A percentile compares a stretch with the other conserved stretches of the same genome.
Evolutionary conservation across 1,284 basidiomycete species (phyloP).

Genomic region (Psilocybe mexicana): DNA sequence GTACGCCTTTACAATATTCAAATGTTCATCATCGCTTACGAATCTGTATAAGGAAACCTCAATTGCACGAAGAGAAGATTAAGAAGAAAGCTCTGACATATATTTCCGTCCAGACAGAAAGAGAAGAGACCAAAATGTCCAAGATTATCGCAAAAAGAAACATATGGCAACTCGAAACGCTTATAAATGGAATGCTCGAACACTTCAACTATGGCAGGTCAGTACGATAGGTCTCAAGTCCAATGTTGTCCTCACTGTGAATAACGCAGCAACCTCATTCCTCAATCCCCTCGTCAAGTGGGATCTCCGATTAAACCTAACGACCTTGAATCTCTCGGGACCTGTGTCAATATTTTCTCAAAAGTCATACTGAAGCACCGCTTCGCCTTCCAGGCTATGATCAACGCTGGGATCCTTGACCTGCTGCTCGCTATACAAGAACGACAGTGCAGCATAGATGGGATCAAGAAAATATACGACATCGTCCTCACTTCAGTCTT

Average conservation of each 20-base stretch:
- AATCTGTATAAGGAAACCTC: slow-evolving; percentile 4
- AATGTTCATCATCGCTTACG: background rate
- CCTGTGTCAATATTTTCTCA: slow-evolving; percentile 11
- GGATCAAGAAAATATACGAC: slow-evolving; percentile 9
- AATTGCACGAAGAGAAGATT: slow-evolving; percentile 7
- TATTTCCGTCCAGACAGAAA: slow-evolving; percentile 9
- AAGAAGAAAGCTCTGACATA: slow-evolving; percentile 10
- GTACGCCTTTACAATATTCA: background rate
- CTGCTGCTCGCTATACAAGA: slow-evolving; percentile 7
- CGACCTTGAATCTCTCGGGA: slow-evolving; percentile 6
- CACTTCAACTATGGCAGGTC: slow-evolving; percentile 8
- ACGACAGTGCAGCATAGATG: slow-evolving; percentile 9
- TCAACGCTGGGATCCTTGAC: slow-evolving; percentile 13
- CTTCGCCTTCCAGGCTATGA: slow-evolving; percentile 11
- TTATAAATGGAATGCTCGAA: slow-evolving; percentile 11
- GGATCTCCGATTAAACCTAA: slow-evolving; percentile 1
- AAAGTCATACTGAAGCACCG: slow-evolving; percentile 13
- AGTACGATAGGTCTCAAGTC: background rate
- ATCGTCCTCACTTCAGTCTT: slow-evolving; percentile 10
- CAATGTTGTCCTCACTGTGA: background rate
- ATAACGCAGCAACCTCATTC: background rate
- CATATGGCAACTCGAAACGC: slow-evolving; percentile 2
- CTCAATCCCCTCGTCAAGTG: background rate
- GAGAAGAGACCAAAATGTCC: slow-evolving; percentile 1
- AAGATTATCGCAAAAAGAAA: slow-evolving; percentile 4